phyloP scores from a whole-genome alignment of 116 monocot species.

The Iris pallida region DNA sequence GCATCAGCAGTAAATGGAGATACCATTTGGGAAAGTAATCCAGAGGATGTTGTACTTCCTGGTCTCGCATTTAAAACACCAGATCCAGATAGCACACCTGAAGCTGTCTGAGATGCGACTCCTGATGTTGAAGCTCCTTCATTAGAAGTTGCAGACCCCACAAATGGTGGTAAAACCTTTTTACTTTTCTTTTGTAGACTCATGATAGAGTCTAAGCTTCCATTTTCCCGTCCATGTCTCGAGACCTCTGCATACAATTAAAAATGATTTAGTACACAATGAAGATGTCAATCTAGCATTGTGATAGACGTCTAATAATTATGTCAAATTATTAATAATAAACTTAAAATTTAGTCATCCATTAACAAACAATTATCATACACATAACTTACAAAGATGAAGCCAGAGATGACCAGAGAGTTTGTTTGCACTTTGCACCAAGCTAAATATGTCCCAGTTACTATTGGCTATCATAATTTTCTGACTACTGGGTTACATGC shows the following conservation, averaged over 20 bases:
- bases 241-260: conserved; percentile 65
- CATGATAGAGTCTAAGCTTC: conserved; percentile 34
- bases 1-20: conserved; percentile 79
- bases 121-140: conserved; percentile 81
- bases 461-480: too few relatives aligned
- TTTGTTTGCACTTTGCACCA: neutral
- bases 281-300: neutral
- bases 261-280: neutral
- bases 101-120: conserved; percentile 78
- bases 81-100: conserved; percentile 91
- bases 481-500: too few relatives aligned
- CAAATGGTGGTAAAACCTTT: conserved; percentile 20
- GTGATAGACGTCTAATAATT: neutral
- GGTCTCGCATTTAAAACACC: conserved; percentile 91
- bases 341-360: neutral
- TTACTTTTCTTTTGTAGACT: conserved; percentile 46
- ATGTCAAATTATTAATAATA: neutral
- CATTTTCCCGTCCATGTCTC: conserved; percentile 75
- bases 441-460: neutral
- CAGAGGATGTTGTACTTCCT: conserved; percentile 93
- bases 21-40: conserved; percentile 89
- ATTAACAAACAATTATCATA: neutral
- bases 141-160: conserved; percentile 37
- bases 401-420: neutral
- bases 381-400: neutral